Conservation (phyloP, 805 yeast species). For the Saccharomycopsis schoenii region DNA sequence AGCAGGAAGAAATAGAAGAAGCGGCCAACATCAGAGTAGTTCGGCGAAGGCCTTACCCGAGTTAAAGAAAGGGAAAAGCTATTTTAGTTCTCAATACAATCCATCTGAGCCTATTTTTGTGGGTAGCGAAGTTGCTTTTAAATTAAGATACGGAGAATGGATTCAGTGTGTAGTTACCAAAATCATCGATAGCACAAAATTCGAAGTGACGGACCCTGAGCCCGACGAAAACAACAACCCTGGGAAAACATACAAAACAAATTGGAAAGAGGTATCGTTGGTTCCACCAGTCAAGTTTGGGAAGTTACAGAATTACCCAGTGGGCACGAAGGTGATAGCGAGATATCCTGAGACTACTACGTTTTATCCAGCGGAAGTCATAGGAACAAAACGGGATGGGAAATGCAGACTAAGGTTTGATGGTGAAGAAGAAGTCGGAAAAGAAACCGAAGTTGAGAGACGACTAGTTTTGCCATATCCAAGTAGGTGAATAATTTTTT, state of each 20-base stretch:
- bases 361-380: constrained; percentile 88
- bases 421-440: constrained; percentile 94
- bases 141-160: constrained; percentile 80
- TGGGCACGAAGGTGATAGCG: constrained; percentile 78
- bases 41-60: not conserved
- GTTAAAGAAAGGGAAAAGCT: constrained; percentile 34
- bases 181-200: constrained; percentile 43
- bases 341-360: constrained; percentile 97
- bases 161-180: constrained; percentile 85
- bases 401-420: constrained; percentile 76
- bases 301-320: constrained; percentile 45
- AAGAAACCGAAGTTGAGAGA: constrained; percentile 88
- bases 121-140: constrained; percentile 85
- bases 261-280: constrained; percentile 65
- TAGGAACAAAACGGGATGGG: constrained; percentile 63
- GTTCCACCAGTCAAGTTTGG: constrained; percentile 49
- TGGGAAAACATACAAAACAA: constrained; percentile 77
- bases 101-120: constrained; percentile 46
- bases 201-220: constrained; percentile 95
- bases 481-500: not conserved
- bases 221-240: constrained; percentile 90
- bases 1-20: not conserved
- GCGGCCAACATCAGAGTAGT: not conserved
- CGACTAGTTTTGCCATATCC: constrained; percentile 75
- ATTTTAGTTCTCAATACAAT: constrained; percentile 44